These are phyloP conservation scores for Aspergillus hortae DNA, from an alignment of 2,329 filamentous ascomycete species.

Conservation along the genomic window DNA sequence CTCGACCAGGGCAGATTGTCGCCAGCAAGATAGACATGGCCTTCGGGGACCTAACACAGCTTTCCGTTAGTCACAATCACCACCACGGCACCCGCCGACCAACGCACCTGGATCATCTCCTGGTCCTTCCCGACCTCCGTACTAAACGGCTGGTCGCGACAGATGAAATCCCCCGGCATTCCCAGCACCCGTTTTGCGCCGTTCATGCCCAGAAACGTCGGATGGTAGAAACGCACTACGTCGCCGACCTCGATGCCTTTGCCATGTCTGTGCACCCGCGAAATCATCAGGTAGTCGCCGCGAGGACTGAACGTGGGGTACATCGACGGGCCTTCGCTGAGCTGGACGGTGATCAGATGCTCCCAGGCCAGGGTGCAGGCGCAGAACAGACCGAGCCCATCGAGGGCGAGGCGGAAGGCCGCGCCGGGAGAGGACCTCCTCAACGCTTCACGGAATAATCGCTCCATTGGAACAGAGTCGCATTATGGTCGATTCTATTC, in stretches of 20 bases:
- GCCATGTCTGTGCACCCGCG: conserved; percentile 66
- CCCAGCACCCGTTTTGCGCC: conserved; percentile 78
- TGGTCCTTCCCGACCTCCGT: conserved; percentile 26
- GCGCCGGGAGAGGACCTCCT: conserved; percentile 18
- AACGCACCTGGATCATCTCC: conserved; percentile 51
- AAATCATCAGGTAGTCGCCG: conserved; percentile 67
- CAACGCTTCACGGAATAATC: conserved; percentile 26
- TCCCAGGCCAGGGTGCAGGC: conserved; percentile 41
- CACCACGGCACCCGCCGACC: neutral
- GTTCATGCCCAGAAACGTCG: conserved; percentile 57
- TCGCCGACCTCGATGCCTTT: conserved; percentile 72
- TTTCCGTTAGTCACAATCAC: neutral
- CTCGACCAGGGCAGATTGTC: conserved; percentile 82
- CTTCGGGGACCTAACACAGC: conserved; percentile 67
- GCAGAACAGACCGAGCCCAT: conserved; percentile 34
- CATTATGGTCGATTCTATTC: conserved; percentile 2
- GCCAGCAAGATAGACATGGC: conserved; percentile 87
- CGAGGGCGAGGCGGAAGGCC: conserved; percentile 26
- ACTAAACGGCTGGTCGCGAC: conserved; percentile 39
- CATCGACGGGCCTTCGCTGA: conserved; percentile 77
- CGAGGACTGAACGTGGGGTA: conserved; percentile 71
- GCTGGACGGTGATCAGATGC: conserved; percentile 60
- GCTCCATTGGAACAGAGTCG: conserved; percentile 21
- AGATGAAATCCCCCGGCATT: conserved; percentile 60
- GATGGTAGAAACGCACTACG: conserved; percentile 74